Evolutionary conservation across 23 red algal species (phyloP), one percentile per base, ranked within the genome.

Genomic region (Cyanidium caldarium): DNA sequence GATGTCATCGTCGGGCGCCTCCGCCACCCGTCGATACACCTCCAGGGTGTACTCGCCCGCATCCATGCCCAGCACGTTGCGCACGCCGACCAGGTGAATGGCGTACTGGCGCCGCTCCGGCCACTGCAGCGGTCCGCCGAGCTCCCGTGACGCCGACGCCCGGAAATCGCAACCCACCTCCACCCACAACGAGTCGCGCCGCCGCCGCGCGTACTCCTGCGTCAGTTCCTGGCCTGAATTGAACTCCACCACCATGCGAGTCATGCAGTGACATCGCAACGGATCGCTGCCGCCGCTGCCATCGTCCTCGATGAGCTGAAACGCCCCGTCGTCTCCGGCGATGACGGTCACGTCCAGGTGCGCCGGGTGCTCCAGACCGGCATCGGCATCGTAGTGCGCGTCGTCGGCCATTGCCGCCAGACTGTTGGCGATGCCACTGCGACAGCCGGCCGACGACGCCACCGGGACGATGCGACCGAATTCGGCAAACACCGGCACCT

Each of bases 401-500:
- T 72, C 68, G 43, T 75, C 70, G 36, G 19, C 38, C 10, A 61
- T 5, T 7, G 10, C 23, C 51, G 51, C 10, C 19, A 61, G 31
- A 28, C 31, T 28, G 51, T 61, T 61, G n/a, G 23, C 23, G 19
- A 28, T 61, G 13, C 51, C 51, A 25, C 51, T 61, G 19, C 51
- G 51, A 61, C 51, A 61, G 19, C 51, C 51, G 7, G 10, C 3
- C n/a, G 51, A 61, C n/a, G 51, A 61, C 25, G 70, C 46, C 34
- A 75, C 15, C 2, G 70, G 70, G 43, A 75, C 39, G 28, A 75
- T 56, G 1, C 31, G 31, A 56, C 70, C 70, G 3, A 39, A 34
- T 37, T 1, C 34, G 33, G 45, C 70, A 23, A 75, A 75, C n/a
- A 75, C 70, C 13, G 70, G 70, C 7, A 75, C 58, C 38, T 75